These are phyloP conservation scores for Heimioporus retisporus DNA, from an alignment of 1,284 basidiomycete species.

Conservation along the genomic window DNA sequence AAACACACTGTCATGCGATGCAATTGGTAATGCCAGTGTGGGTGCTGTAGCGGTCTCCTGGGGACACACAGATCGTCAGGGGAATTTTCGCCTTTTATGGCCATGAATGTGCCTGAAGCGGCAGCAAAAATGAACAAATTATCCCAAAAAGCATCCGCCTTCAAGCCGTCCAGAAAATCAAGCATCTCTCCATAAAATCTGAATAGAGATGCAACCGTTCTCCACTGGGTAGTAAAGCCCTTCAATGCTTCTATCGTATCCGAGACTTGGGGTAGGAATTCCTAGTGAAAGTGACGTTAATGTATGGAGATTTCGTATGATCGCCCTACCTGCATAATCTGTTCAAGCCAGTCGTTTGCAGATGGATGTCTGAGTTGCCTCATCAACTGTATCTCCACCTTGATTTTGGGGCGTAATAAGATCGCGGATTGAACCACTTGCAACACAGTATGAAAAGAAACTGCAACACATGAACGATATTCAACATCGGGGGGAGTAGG, in stretches of 20 bases:
- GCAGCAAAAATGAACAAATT: constrained; percentile 78
- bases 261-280: too few relatives aligned
- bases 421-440: constrained; percentile 70
- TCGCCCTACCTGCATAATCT: constrained; percentile 72
- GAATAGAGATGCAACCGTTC: constrained; percentile 68
- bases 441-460: constrained; percentile 73
- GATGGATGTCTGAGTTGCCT: constrained; percentile 44
- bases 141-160: constrained; percentile 85
- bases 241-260: constrained; percentile 71
- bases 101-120: constrained; percentile 64
- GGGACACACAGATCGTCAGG: constrained; percentile 5
- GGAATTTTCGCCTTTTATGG: background rate
- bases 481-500: constrained; percentile 3
- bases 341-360: constrained; percentile 69
- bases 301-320: too few relatives aligned
- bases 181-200: constrained; percentile 80
- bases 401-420: constrained; percentile 68
- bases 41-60: constrained; percentile 74
- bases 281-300: too few relatives aligned
- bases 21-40: constrained; percentile 4
- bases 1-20: constrained; percentile 1
- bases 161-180: constrained; percentile 68
- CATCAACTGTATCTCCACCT: constrained; percentile 63
- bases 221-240: constrained; percentile 70
- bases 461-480: too few relatives aligned